Evolutionary conservation across 441 rosid species (phyloP), one percentile per base, ranked within the genome.

Genomic region (Syzygium syzygioides): DNA sequence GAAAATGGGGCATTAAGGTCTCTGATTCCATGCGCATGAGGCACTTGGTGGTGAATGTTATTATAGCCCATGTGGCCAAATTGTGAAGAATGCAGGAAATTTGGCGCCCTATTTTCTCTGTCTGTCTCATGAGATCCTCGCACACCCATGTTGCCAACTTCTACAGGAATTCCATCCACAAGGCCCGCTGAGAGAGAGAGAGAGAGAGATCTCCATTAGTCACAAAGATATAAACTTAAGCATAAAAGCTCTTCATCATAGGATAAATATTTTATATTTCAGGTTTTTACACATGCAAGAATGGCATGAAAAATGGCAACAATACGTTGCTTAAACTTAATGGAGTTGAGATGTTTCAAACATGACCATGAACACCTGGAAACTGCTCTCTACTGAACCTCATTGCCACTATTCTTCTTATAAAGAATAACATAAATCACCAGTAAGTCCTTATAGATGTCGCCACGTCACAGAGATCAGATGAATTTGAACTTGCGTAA

Each of bases 1-100:
- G 91, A 90, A 68, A 91, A 86, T 26, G 92, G 92, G 55, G 93
- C 48, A 91, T 57, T 93, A 90, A 93, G 96, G 85, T 93, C 95
- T 90, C 97, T 93, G 89, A 92, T 92, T 89, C 94, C 96, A 92
- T 94, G 98, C 54, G 93, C 89, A 55, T 94, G 95, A 50, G 91
- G 94, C 79, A 91, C 55, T 5, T 89, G 92, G 41, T 92, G 95
- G 89, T 92, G 93, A 91, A 92, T 86, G 92, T 90, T 91, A 86
- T 90, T 93, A 88, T 91, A 94, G 89, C 92, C 91, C 59, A 76
- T 41, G 52, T 90, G 79, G 90, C 91, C 91, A 86, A 86, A 85
- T 84, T 92, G 93, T 59, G 93, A 90, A 48, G 94, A 92, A 87
- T 91, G 93, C 52, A 91, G 89, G 90, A 92, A 93, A 86, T 90